Base-by-base conservation (phyloP, 495 filamentous ascomycete species). In the Penicillium samsonianum region DNA sequence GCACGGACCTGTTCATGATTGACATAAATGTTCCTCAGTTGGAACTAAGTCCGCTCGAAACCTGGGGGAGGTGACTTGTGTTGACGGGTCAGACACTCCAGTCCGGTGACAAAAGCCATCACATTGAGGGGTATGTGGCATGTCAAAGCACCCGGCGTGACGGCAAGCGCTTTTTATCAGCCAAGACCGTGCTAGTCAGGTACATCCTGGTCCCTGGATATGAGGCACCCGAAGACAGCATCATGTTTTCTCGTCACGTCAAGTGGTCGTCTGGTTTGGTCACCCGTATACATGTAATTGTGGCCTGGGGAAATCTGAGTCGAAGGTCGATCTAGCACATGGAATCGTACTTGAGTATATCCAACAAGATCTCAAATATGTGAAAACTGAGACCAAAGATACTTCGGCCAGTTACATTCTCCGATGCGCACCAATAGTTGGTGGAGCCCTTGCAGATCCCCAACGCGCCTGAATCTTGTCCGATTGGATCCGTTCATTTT, bases 391-490 rank as follows among this genome's bases (percentile, higher is more conserved):
- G 20, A 23, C 17, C 10, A 28, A n/a, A 33, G 46, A 49, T 33
- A n/a, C 23, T 43, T 41, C 49, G 23, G 51, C 57, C 17, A 1
- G 1, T 47, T 14, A 19, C 58, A 56, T 60, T 55, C 41, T 19
- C 53, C 33, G 60, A 58, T 44, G 40, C 17, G 23, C 25, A 19
- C 53, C 53, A 59, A 59, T 59, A 40, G 20, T 41, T 26, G 17
- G 44, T 31, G 44, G 37, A 12, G 33, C 37, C 52, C 60, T 57
- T 63, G 63, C 60, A 60, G 63, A 65, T 63, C 63, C 47, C 55
- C 50, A 25, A 46, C 8, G n/a, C 48, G 35, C 23, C 53, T 53
- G 37, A 38, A 53, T 40, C 38, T 38, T 56, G 40, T 25, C 37
- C 45, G 43, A 56, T 26, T 25, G 40, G 42, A 53, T 12, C 35